A percentile compares a stretch with the other conserved stretches of the same genome.
These are phyloP conservation scores for Nakaseomyces bracarensis DNA, from an alignment of 1,139 yeast species.

Conservation along the genomic window DNA sequence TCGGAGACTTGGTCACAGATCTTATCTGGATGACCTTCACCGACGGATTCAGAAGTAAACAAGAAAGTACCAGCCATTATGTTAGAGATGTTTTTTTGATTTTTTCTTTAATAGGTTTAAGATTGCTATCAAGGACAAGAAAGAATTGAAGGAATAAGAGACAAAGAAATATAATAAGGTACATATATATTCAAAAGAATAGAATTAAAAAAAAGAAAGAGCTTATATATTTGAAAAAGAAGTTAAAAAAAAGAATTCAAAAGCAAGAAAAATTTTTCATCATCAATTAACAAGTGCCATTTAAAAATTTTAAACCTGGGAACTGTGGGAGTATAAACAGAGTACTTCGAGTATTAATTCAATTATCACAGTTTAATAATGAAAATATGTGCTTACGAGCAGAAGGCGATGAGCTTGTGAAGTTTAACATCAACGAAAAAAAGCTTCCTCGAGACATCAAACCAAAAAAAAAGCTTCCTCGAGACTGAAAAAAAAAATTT, in stretches of 20 bases:
- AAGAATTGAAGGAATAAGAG: too few species aligned
- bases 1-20: conserved; percentile 98
- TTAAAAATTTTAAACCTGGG: too few species aligned
- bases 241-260: too few species aligned
- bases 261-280: background rate
- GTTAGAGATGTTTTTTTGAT: background rate
- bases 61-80: conserved; percentile 38
- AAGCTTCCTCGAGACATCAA: too few species aligned
- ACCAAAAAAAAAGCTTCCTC: conserved; percentile 5
- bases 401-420: background rate
- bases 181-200: too few species aligned
- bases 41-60: conserved; percentile 91
- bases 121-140: too few species aligned
- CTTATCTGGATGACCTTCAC: conserved; percentile 98
- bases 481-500: conserved; percentile 1
- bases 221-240: too few species aligned
- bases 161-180: too few species aligned
- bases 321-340: too few species aligned
- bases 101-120: background rate
- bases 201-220: too few species aligned
- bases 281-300: too few species aligned
- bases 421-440: conserved; percentile 2
- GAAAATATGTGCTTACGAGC: background rate
- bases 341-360: too few species aligned
- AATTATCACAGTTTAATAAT: background rate